A percentile compares a stretch with the other conserved stretches of the same genome.
Evolutionary conservation across 345 rosid genomes (phyloP).

Genomic region (Syzygium aqueum): DNA sequence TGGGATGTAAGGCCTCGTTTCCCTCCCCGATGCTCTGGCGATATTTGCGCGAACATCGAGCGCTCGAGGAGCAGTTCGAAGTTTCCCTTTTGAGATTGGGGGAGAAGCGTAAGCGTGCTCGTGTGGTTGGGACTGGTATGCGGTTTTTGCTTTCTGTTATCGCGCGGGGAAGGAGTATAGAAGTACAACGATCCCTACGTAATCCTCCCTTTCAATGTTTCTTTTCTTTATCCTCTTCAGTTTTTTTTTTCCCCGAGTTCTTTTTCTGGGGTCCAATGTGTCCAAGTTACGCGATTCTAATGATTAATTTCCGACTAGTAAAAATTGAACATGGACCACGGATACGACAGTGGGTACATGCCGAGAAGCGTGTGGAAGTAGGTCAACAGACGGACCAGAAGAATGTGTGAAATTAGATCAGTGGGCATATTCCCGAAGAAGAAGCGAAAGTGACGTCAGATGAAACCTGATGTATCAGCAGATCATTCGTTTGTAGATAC

Average conservation of each 20-base stretch:
- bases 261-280: background rate
- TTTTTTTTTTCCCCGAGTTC: accelerated
- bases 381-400: background rate
- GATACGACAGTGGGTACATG: background rate
- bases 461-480: background rate
- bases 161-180: no score
- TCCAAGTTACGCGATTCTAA: background rate
- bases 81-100: background rate
- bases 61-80: background rate
- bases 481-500: background rate
- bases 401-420: background rate
- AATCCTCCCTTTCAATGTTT: background rate
- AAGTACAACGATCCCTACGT: background rate
- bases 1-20: background rate
- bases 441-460: background rate
- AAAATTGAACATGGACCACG: background rate
- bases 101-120: accelerated
- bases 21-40: background rate
- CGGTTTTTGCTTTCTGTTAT: background rate
- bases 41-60: background rate
- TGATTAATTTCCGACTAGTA: background rate
- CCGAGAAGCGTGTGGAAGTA: no score
- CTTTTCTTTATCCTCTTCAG: background rate
- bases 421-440: background rate
- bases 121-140: background rate